phyloP scores from a whole-genome alignment of 345 rosid genomes.

The Populus simonii region DNA sequence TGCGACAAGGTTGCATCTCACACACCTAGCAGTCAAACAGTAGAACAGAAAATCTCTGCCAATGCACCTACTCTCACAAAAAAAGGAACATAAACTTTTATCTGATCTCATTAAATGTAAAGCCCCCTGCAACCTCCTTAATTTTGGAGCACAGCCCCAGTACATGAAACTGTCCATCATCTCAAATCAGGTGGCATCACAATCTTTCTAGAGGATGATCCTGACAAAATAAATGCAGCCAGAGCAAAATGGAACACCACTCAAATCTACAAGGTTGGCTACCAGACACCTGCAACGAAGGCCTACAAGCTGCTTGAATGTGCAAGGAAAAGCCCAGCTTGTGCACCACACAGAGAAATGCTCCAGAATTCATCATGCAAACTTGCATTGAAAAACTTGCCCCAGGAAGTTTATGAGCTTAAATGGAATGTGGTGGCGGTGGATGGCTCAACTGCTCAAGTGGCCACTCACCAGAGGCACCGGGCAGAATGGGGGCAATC shows the following conservation, averaged over 20 bases:
- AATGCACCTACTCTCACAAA: slow-evolving; percentile 33
- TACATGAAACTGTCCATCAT: slow-evolving; percentile 45
- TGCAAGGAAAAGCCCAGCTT: slow-evolving; percentile 54
- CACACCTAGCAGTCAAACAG: slow-evolving; percentile 6
- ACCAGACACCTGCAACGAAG: slow-evolving; percentile 49
- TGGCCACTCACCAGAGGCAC: slow-evolving; percentile 59
- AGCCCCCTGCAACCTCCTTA: slow-evolving; percentile 81
- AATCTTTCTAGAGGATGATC: slow-evolving; percentile 64
- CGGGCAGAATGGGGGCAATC: slow-evolving; percentile 80
- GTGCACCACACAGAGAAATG: slow-evolving; percentile 38
- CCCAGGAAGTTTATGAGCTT: slow-evolving; percentile 45
- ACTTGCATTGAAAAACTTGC: slow-evolving; percentile 53
- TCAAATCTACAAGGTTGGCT: slow-evolving; percentile 49
- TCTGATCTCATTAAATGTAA: slow-evolving; percentile 38
- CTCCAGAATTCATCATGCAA: slow-evolving; percentile 50
- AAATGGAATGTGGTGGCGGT: slow-evolving; percentile 81
- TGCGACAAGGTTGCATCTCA: slow-evolving; percentile 24
- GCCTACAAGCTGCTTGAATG: slow-evolving; percentile 73
- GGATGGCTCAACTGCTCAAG: slow-evolving; percentile 53
- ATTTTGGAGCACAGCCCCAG: slow-evolving; percentile 58
- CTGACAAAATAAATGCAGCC: slow-evolving; percentile 39
- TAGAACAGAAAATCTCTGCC: slow-evolving; percentile 5
- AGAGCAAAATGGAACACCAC: slow-evolving; percentile 37
- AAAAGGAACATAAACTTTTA: slow-evolving; percentile 65
- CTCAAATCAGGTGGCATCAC: slow-evolving; percentile 60